Evolutionary conservation across 768 basidiomycete genomes (phyloP).

Genomic region (Lepiota brunneoincarnata): DNA sequence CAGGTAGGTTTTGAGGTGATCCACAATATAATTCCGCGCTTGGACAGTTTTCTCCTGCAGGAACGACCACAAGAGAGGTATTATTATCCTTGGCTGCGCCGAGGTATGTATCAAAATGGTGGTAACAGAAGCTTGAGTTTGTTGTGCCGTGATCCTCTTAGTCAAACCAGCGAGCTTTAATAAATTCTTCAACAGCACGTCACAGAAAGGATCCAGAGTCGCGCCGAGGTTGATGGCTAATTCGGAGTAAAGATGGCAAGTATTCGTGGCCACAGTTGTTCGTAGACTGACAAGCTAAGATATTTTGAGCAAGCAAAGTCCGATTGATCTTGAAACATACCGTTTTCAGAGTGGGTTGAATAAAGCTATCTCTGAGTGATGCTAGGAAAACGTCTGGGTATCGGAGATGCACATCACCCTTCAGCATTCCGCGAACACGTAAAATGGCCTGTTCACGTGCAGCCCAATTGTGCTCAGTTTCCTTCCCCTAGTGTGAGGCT

Average conservation of each 20-base stretch:
- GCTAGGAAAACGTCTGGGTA: slow-evolving; percentile 73
- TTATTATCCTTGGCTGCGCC: slow-evolving; percentile 62
- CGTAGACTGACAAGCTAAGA: slow-evolving; percentile 80
- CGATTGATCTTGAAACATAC: slow-evolving; percentile 40
- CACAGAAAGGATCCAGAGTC: slow-evolving; percentile 77
- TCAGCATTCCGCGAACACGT: slow-evolving; percentile 85
- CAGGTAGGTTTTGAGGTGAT: slow-evolving; percentile 74
- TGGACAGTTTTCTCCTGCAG: slow-evolving; percentile 82
- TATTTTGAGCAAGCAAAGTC: slow-evolving; percentile 1
- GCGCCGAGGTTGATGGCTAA: slow-evolving; percentile 64
- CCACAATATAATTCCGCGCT: slow-evolving; percentile 61
- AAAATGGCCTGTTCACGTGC: slow-evolving; percentile 74
- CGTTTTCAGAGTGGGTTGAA: slow-evolving; percentile 82
- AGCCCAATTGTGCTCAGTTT: slow-evolving; percentile 96
- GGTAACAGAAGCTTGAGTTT: slow-evolving; percentile 72
- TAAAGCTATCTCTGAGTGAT: slow-evolving; percentile 72
- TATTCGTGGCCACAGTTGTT: slow-evolving; percentile 83
- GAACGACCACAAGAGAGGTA: slow-evolving; percentile 66
- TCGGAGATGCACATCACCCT: slow-evolving; percentile 75
- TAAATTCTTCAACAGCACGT: slow-evolving; percentile 70
- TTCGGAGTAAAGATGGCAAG: slow-evolving; percentile 76
- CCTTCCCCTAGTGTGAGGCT: slow-evolving; percentile 67
- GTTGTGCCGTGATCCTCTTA: slow-evolving; percentile 88
- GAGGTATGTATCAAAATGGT: slow-evolving; percentile 70
- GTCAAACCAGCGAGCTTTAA: slow-evolving; percentile 87